Evolutionary conservation across 495 filamentous ascomycete genomes (phyloP).

Genomic region (Durotheca rogersii): DNA sequence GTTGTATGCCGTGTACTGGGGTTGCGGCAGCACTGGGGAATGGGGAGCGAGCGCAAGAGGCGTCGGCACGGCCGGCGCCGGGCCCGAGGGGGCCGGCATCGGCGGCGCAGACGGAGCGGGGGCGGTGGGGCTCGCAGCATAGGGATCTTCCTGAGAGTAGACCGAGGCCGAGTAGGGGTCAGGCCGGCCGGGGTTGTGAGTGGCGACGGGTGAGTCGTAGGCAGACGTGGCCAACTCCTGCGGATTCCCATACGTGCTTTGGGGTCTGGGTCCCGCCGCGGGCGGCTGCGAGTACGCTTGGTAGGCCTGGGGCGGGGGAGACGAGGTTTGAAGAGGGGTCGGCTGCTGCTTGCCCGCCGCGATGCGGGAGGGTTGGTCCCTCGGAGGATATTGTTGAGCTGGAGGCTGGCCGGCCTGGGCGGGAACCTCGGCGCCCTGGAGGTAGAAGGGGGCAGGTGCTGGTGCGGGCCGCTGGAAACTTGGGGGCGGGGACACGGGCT

Average conservation of each 20-base stretch:
- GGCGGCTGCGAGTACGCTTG: conserved; percentile 46
- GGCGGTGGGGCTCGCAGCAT: conserved; percentile 37
- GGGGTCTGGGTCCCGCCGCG: conserved; percentile 55
- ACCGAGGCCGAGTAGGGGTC: conserved; percentile 59
- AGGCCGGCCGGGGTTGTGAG: conserved; percentile 47
- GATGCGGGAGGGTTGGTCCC: conserved; percentile 47
- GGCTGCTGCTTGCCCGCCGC: conserved; percentile 48
- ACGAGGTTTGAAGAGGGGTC: conserved; percentile 49
- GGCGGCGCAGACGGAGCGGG: conserved; percentile 24
- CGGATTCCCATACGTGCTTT: conserved; percentile 73
- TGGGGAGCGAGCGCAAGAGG: conserved; percentile 34
- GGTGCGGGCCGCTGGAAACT: conserved; percentile 47
- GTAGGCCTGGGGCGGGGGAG: conserved; percentile 42
- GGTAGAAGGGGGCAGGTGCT: conserved; percentile 46
- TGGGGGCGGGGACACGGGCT: conserved; percentile 48
- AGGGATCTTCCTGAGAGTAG: conserved; percentile 61
- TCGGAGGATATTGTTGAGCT: conserved; percentile 40
- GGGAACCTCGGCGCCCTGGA: conserved; percentile 49
- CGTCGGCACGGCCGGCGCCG: conserved; percentile 25
- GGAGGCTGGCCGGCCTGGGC: conserved; percentile 34
- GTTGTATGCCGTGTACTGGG: conserved; percentile 46
- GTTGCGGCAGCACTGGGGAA: conserved; percentile 33
- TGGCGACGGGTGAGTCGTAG: conserved; percentile 77
- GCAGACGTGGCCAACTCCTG: conserved; percentile 83
- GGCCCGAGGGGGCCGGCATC: conserved; percentile 26